A percentile compares a stretch with the other conserved stretches of the same genome.
Evolutionary conservation across 495 filamentous ascomycete species (phyloP).

Genomic region (Penicillium coprophilum): DNA sequence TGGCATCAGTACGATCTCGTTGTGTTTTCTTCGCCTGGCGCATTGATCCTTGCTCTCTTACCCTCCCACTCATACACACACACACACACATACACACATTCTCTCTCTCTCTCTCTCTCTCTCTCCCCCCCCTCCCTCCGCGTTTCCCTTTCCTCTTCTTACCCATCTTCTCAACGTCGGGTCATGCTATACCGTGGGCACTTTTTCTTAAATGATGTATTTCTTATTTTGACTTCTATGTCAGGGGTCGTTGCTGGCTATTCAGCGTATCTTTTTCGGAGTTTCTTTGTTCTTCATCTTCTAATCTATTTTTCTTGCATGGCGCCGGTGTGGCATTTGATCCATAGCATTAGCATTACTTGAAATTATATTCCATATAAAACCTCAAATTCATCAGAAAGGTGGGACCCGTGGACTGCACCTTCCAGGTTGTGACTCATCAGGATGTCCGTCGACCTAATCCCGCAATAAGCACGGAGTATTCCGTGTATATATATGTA

Average conservation of each 20-base stretch:
- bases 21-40: background rate
- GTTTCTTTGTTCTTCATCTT: background rate
- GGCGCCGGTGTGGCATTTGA: slow-evolving; percentile 1
- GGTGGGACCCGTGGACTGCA: too few species aligned
- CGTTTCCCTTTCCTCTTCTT: background rate
- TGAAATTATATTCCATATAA: background rate
- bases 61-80: too few species aligned
- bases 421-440: too few species aligned
- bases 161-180: background rate
- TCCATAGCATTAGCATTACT: slow-evolving; percentile 6
- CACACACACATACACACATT: too few species aligned
- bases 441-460: too few species aligned
- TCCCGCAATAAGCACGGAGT: background rate
- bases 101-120: background rate
- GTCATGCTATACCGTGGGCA: background rate
- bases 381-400: too few species aligned
- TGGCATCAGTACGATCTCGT: slow-evolving; percentile 5
- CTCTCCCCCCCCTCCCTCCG: too few species aligned
- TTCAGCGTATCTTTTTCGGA: background rate
- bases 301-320: slow-evolving; percentile 4
- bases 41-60: too few species aligned
- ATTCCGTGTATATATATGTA: too few species aligned
- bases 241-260: background rate
- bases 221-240: background rate
- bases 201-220: slow-evolving; percentile 2